A percentile compares a stretch with the other conserved stretches of the same genome.
Conservation (phyloP, 768 basidiomycete genomes). For the Kwoniella europaea region DNA sequence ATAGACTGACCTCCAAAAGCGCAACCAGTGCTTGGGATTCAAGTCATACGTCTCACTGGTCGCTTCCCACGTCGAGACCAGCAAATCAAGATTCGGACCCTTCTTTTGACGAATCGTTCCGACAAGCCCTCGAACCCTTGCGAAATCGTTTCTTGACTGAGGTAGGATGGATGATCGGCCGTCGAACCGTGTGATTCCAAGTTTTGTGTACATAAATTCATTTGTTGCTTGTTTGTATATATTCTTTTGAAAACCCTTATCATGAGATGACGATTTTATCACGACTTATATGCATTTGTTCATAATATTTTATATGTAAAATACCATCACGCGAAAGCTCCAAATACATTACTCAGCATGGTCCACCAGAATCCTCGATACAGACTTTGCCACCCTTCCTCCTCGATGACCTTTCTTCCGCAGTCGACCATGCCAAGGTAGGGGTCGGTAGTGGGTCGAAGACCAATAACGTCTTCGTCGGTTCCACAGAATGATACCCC, state of each 20-base stretch:
- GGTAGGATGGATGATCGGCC: conserved; percentile 45
- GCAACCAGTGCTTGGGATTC: background rate
- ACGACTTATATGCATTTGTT: conserved; percentile 15
- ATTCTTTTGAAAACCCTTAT: background rate
- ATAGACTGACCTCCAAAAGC: conserved; percentile 10
- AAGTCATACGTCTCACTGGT: conserved; percentile 9
- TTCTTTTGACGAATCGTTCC: conserved; percentile 26
- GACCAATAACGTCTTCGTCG: conserved; percentile 57
- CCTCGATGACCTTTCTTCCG: conserved; percentile 52
- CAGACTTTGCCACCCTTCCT: conserved; percentile 53
- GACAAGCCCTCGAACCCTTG: conserved; percentile 31
- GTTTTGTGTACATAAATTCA: background rate
- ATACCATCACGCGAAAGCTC: conserved; percentile 32
- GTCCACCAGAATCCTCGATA: conserved; percentile 58
- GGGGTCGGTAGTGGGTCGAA: conserved; percentile 56
- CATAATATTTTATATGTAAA: background rate
- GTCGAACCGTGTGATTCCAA: background rate
- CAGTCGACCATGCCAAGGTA: conserved; percentile 56
- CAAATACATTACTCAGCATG: conserved; percentile 48
- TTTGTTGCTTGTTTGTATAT: conserved; percentile 29
- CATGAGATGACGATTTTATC: conserved; percentile 3
- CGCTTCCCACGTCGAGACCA: conserved; percentile 6
- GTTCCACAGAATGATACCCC: conserved; percentile 52
- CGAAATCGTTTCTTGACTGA: conserved; percentile 33
- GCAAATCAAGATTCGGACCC: conserved; percentile 1